Evolutionary conservation across 352 stramenopile species (phyloP).

Genomic region (Globisporangium okanoganense): DNA sequence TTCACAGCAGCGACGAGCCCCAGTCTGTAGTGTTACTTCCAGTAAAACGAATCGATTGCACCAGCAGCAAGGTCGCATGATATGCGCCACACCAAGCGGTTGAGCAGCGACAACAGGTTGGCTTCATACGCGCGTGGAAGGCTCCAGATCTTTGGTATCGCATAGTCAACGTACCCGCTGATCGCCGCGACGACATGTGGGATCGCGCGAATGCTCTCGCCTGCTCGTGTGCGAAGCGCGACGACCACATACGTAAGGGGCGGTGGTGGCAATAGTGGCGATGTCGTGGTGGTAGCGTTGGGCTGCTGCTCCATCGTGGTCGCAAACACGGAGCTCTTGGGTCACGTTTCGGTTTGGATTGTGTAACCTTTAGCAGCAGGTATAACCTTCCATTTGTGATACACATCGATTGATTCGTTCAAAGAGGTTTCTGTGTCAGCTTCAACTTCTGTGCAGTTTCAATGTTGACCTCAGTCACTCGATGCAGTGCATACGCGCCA

Average conservation of each 20-base stretch:
- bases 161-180: not conserved
- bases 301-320: too few relatives aligned
- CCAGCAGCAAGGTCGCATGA: not conserved
- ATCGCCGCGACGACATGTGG: not conserved
- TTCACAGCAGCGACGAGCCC: not conserved
- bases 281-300: too few relatives aligned
- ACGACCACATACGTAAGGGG: not conserved
- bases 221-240: not conserved
- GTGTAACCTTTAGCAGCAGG: not conserved
- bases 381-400: not conserved
- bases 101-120: not conserved
- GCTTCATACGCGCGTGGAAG: not conserved
- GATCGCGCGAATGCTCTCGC: not conserved
- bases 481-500: too few relatives aligned
- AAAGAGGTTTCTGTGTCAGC: not conserved
- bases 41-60: not conserved
- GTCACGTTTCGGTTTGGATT: not conserved
- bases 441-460: too few relatives aligned
- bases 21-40: not conserved
- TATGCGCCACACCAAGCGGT: not conserved
- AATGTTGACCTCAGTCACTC: too few relatives aligned
- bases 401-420: not conserved
- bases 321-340: too few relatives aligned
- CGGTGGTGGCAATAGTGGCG: not conserved
- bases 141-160: not conserved